Evolutionary conservation across 805 yeast species (phyloP).

Genomic region (Brettanomyces custersianus): DNA sequence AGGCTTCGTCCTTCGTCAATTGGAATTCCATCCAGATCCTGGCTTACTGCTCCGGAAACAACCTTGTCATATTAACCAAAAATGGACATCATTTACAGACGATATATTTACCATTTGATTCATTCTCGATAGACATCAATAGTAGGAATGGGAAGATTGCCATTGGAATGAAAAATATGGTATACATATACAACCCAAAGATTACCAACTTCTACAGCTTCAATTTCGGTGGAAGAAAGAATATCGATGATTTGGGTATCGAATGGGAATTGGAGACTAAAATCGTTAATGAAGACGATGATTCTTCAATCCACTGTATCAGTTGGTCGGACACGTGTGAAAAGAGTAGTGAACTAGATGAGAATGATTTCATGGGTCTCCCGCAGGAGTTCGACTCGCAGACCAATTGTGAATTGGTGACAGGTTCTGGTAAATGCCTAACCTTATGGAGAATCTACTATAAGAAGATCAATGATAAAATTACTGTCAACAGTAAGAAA

Average conservation of each 20-base stretch:
- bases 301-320: slow-evolving; percentile 20
- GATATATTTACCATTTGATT: slow-evolving; percentile 58
- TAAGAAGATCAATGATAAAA: slow-evolving; percentile 9
- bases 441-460: slow-evolving; percentile 43
- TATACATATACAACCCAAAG: slow-evolving; percentile 48
- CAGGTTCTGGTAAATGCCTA: slow-evolving; percentile 46
- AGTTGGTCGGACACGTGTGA: slow-evolving; percentile 29
- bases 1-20: slow-evolving; percentile 45
- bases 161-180: slow-evolving; percentile 34
- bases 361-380: slow-evolving; percentile 20
- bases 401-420: slow-evolving; percentile 42
- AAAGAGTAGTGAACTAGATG: slow-evolving; percentile 17
- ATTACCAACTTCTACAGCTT: slow-evolving; percentile 35
- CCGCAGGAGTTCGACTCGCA: slow-evolving; percentile 28
- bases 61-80: slow-evolving; percentile 57
- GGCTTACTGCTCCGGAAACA: slow-evolving; percentile 83
- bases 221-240: slow-evolving; percentile 25
- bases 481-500: slow-evolving; percentile 11
- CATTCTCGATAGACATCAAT: slow-evolving; percentile 58
- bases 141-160: slow-evolving; percentile 53
- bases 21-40: slow-evolving; percentile 63
- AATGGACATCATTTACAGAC: slow-evolving; percentile 60
- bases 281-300: slow-evolving; percentile 15
- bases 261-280: slow-evolving; percentile 24
- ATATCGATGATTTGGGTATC: slow-evolving; percentile 22